Percentiles rank a stretch among this genome's conserved stretches.
Evolutionary conservation across 805 yeast genomes (phyloP).

Genomic region (Ogataea pini): DNA sequence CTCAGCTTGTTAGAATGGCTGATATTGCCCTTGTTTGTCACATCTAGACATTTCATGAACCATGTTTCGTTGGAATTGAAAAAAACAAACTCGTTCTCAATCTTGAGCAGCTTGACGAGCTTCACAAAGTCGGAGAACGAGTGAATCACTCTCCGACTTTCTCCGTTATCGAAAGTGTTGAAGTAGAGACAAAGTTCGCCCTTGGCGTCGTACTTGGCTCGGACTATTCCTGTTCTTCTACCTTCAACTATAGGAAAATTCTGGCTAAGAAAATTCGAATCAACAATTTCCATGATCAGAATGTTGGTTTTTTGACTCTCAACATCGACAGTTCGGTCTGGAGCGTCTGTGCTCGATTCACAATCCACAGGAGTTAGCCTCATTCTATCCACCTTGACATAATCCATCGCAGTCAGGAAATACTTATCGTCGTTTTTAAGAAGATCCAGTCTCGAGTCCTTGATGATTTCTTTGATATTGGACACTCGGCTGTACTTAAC

Average conservation of each 20-base stretch:
- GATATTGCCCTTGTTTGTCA: slow-evolving; percentile 26
- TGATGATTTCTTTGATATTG: slow-evolving; percentile 53
- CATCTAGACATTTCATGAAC: slow-evolving; percentile 26
- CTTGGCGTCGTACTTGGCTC: slow-evolving; percentile 35
- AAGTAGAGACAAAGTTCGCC: slow-evolving; percentile 31
- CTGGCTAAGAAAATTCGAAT: slow-evolving; percentile 26
- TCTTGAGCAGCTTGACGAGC: slow-evolving; percentile 36
- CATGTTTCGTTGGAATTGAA: slow-evolving; percentile 23
- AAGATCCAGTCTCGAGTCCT: slow-evolving; percentile 51
- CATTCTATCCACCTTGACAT: slow-evolving; percentile 39
- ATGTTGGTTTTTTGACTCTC: slow-evolving; percentile 13
- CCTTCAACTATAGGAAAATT: slow-evolving; percentile 24
- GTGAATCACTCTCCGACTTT: slow-evolving; percentile 26
- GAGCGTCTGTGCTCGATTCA: slow-evolving; percentile 3
- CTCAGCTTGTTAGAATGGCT: slow-evolving; percentile 43
- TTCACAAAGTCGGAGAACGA: slow-evolving; percentile 35
- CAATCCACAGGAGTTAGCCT: neutral
- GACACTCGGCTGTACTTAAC: slow-evolving; percentile 67
- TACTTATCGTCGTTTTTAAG: slow-evolving; percentile 32
- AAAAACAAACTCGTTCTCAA: slow-evolving; percentile 39
- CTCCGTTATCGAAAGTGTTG: slow-evolving; percentile 13
- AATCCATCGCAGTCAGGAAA: slow-evolving; percentile 46
- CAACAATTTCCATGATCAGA: slow-evolving; percentile 38
- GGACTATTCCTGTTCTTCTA: slow-evolving; percentile 34
- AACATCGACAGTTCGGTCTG: neutral